Percentiles rank a stretch among this genome's conserved stretches.
phyloP scores from a whole-genome alignment of 257 asterid species.

The Eustoma russellianum region DNA sequence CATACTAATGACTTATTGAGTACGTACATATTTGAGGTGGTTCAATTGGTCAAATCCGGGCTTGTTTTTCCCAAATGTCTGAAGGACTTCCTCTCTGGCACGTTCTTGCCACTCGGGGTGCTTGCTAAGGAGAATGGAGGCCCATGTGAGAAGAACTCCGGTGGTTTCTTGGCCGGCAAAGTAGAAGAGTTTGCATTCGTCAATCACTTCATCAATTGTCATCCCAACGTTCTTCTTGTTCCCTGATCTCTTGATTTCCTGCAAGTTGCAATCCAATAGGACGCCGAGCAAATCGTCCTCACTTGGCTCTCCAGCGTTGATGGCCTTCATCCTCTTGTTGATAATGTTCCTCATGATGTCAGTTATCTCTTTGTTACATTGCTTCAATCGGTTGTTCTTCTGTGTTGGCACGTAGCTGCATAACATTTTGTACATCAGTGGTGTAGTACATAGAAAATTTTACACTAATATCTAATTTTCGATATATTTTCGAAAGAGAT shows the following conservation, averaged over 20 bases:
- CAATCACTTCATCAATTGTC: neutral
- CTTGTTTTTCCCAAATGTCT: slow-evolving; percentile 1
- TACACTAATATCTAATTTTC: too few species aligned
- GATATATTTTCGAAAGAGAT: neutral
- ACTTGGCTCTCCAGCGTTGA: slow-evolving; percentile 15
- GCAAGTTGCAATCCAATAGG: neutral
- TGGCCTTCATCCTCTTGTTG: slow-evolving; percentile 21
- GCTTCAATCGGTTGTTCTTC: slow-evolving; percentile 30
- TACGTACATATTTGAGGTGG: slow-evolving; percentile 3
- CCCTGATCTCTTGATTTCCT: slow-evolving; percentile 3
- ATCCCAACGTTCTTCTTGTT: slow-evolving; percentile 7
- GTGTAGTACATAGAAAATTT: neutral
- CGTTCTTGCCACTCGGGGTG: slow-evolving; percentile 4
- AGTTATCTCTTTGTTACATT: slow-evolving; percentile 21
- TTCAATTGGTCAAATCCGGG: neutral
- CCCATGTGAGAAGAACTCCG: neutral
- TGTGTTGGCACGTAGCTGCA: slow-evolving; percentile 29
- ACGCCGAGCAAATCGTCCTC: slow-evolving; percentile 25
- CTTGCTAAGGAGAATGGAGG: neutral
- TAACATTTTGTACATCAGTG: too few species aligned
- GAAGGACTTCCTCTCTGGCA: neutral
- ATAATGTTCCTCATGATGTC: slow-evolving; percentile 27
- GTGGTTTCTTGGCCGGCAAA: slow-evolving; percentile 1
- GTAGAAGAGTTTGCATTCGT: slow-evolving; percentile 1
- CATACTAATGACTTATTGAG: neutral